phyloP scores from a whole-genome alignment of 1,284 basidiomycete genomes.

The Fomitiporia mediterranea region DNA sequence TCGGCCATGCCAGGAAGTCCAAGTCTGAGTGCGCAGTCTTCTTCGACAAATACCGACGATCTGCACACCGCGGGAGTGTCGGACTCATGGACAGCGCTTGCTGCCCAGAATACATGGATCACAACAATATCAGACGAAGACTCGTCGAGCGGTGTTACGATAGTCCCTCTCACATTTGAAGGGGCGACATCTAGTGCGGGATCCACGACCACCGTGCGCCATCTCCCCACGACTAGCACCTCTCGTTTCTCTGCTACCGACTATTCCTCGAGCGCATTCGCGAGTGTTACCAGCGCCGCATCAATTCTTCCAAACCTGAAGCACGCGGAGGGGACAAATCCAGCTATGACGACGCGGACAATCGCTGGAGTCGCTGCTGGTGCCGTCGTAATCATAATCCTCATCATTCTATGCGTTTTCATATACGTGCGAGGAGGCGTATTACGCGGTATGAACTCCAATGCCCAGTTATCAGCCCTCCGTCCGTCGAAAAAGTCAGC shows the following conservation, averaged over 20 bases:
- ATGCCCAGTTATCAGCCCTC: background rate
- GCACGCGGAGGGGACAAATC: background rate
- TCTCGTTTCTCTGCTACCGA: background rate
- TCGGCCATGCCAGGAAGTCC: too few relatives aligned
- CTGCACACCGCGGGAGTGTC: background rate
- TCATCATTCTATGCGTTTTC: background rate
- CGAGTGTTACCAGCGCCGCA: background rate
- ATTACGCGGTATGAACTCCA: background rate
- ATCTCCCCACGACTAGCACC: background rate
- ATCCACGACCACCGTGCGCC: background rate
- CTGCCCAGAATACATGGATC: constrained; percentile 11
- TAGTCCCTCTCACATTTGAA: constrained; percentile 1
- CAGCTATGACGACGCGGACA: background rate
- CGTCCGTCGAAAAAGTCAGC: background rate
- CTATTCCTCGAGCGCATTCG: background rate
- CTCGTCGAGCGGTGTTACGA: constrained; percentile 4
- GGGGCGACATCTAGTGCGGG: background rate
- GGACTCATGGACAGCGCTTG: background rate
- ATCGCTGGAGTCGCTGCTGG: background rate
- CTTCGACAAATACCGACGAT: too few relatives aligned
- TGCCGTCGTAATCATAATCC: background rate
- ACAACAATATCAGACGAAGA: constrained; percentile 7
- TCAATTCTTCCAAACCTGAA: background rate
- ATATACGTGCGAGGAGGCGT: background rate
- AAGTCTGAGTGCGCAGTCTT: too few relatives aligned